These are phyloP conservation scores for Chrysosporium keratinophilum DNA, from an alignment of 2,329 filamentous ascomycete species.

Conservation along the genomic window DNA sequence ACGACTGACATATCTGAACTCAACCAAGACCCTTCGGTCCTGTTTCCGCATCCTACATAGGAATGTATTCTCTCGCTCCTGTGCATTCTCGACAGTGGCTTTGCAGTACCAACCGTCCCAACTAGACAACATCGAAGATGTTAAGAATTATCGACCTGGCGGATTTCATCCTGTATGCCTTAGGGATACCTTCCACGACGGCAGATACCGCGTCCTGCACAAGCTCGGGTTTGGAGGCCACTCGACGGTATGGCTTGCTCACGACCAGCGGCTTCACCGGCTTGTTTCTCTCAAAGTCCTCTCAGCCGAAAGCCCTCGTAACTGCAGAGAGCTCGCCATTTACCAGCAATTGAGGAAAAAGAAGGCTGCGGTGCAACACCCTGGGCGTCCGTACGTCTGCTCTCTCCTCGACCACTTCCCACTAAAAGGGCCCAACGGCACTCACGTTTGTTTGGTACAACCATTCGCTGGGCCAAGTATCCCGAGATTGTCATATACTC, in stretches of 20 bases:
- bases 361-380: background rate
- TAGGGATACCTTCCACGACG: constrained; percentile 23
- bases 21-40: too few species aligned
- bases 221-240: constrained; percentile 32
- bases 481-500: constrained; percentile 1
- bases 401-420: too few species aligned
- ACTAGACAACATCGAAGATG: constrained; percentile 1
- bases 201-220: constrained; percentile 29
- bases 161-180: constrained; percentile 29
- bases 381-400: constrained; percentile 6
- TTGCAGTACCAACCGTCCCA: background rate
- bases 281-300: constrained; percentile 8
- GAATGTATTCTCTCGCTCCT: background rate
- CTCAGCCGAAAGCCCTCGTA: background rate
- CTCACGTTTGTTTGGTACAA: constrained; percentile 33
- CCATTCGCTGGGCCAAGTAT: constrained; percentile 10
- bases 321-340: background rate
- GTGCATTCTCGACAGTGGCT: background rate
- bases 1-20: too few species aligned
- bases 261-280: constrained; percentile 17
- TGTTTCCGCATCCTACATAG: too few species aligned
- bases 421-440: constrained; percentile 36
- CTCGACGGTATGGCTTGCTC: too few species aligned
- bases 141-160: constrained; percentile 19
- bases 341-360: background rate